These are phyloP conservation scores for Penicillium lagena DNA, from an alignment of 495 filamentous ascomycete genomes.

Conservation along the genomic window DNA sequence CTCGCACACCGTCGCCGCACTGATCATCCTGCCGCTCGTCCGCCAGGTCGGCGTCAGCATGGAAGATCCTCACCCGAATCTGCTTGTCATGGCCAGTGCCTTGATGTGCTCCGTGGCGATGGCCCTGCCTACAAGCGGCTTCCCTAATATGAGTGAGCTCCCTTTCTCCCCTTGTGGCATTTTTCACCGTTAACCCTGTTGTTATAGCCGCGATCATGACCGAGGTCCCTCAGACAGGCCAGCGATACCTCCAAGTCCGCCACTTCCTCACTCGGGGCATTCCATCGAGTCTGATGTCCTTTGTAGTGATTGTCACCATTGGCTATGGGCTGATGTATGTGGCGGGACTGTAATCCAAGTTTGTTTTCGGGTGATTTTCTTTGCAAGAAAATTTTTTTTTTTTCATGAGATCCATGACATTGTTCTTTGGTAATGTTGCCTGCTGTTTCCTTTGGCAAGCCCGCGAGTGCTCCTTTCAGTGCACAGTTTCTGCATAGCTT, in stretches of 20 bases:
- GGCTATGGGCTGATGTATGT: constrained; percentile 86
- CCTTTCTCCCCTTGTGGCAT: constrained; percentile 3
- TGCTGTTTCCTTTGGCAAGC: too few species aligned
- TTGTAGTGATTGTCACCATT: constrained; percentile 73
- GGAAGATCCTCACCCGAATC: constrained; percentile 84
- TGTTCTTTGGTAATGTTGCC: not conserved
- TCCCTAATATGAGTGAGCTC: constrained; percentile 97
- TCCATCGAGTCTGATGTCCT: constrained; percentile 73
- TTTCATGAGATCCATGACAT: not conserved
- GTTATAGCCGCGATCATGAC: constrained; percentile 93
- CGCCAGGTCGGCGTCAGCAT: constrained; percentile 76
- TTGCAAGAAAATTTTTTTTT: not conserved
- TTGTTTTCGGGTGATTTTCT: not conserved
- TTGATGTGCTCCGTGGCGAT: constrained; percentile 70
- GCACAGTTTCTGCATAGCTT: not conserved
- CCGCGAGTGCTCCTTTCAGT: too few species aligned
- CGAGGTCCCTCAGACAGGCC: constrained; percentile 85
- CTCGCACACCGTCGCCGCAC: constrained; percentile 90
- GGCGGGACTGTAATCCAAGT: constrained; percentile 53
- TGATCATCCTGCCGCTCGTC: constrained; percentile 92
- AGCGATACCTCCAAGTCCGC: constrained; percentile 83
- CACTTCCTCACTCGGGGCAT: constrained; percentile 92
- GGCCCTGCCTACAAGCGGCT: constrained; percentile 91
- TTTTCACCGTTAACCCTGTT: constrained; percentile 14
- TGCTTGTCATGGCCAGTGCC: constrained; percentile 82